These are phyloP conservation scores for Microdochium nivale DNA, from an alignment of 2,329 filamentous ascomycete species.

Conservation along the genomic window DNA sequence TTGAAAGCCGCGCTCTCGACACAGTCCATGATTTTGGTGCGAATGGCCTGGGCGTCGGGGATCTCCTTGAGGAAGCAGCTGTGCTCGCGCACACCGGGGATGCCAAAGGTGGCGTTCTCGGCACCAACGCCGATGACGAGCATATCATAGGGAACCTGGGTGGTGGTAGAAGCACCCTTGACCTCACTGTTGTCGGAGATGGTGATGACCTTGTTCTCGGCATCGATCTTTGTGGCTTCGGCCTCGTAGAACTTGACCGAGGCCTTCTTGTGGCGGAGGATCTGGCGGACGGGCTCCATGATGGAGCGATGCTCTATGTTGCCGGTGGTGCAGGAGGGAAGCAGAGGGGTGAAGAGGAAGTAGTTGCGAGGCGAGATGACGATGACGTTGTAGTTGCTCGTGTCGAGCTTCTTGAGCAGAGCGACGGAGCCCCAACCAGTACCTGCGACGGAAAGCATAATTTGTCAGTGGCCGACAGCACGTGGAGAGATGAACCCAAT, in stretches of 20 bases:
- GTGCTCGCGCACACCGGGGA: constrained; percentile 89
- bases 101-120: constrained; percentile 97
- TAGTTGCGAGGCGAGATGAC: constrained; percentile 98
- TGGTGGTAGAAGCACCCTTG: constrained; percentile 73
- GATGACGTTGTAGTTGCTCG: constrained; percentile 97
- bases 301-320: constrained; percentile 98
- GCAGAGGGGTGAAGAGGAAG: constrained; percentile 97
- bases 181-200: constrained; percentile 91
- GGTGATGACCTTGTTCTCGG: constrained; percentile 78
- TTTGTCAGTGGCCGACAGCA: constrained; percentile 13
- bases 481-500: neutral
- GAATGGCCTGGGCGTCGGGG: constrained; percentile 87
- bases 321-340: constrained; percentile 95
- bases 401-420: constrained; percentile 96
- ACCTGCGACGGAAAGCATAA: constrained; percentile 40
- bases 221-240: constrained; percentile 91
- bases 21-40: constrained; percentile 99
- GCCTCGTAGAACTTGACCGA: constrained; percentile 96
- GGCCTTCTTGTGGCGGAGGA: constrained; percentile 89
- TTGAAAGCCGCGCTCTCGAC: constrained; percentile 98
- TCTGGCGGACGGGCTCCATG: constrained; percentile 97
- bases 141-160: constrained; percentile 96
- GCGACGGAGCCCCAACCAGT: constrained; percentile 95
- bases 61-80: constrained; percentile 99
- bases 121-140: constrained; percentile 94